Conservation (phyloP, 2,329 filamentous ascomycete species). For the Penicillium sp. region DNA sequence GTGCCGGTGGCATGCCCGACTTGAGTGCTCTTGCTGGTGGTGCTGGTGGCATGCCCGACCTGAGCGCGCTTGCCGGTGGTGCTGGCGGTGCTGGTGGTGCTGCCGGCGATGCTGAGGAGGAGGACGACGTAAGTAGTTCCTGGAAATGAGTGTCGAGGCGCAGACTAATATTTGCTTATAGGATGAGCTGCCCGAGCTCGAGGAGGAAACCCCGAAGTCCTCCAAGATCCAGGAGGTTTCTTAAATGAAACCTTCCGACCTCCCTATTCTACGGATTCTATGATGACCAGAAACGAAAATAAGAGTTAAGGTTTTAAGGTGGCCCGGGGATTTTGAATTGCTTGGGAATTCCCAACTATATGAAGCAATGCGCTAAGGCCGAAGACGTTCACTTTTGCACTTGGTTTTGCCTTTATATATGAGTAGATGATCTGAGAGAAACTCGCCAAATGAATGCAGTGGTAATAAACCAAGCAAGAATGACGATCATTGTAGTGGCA, state of each 20-base stretch:
- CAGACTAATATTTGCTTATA: conserved; percentile 37
- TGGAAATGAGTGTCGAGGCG: neutral
- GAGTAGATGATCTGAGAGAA: conserved; percentile 3
- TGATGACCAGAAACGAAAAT: conserved; percentile 26
- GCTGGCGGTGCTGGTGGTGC: conserved; percentile 30
- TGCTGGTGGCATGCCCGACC: conserved; percentile 25
- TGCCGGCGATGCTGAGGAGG: conserved; percentile 36
- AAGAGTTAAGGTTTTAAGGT: conserved; percentile 9
- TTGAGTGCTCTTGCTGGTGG: conserved; percentile 36
- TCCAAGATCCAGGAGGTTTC: conserved; percentile 37
- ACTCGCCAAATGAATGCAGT: conserved; percentile 10
- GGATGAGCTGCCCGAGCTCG: conserved; percentile 78
- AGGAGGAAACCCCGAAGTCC: conserved; percentile 39
- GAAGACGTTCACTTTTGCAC: conserved; percentile 4
- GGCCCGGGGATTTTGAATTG: conserved; percentile 12
- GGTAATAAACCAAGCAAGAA: conserved; percentile 4
- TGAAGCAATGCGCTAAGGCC: conserved; percentile 14
- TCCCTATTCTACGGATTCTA: conserved; percentile 18
- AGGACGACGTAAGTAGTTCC: conserved; percentile 48
- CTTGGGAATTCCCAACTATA: conserved; percentile 10
- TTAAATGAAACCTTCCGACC: conserved; percentile 19
- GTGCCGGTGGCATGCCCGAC: conserved; percentile 25
- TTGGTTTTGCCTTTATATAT: conserved; percentile 2
- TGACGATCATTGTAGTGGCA: neutral
- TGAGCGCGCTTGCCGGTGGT: conserved; percentile 23